Evolutionary conservation across 2,329 filamentous ascomycete species (phyloP).

Genomic region (Epichloe scottii): DNA sequence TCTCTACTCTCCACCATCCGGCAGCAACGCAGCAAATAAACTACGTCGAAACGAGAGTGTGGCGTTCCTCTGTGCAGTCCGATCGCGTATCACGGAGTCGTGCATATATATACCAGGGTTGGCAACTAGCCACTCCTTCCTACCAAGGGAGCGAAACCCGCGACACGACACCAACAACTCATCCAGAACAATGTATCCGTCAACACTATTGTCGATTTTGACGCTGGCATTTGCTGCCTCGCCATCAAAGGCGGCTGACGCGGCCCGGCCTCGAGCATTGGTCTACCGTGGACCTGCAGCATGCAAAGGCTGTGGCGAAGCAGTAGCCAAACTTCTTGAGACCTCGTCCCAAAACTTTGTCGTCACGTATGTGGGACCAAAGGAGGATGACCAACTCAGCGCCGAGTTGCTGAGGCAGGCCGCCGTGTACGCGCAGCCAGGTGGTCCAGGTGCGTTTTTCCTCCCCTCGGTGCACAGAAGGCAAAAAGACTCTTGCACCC

Average conservation of each 20-base stretch:
- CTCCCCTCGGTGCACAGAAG: neutral
- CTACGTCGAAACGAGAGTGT: neutral
- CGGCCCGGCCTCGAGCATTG: constrained; percentile 5
- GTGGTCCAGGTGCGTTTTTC: constrained; percentile 9
- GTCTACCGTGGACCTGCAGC: constrained; percentile 12
- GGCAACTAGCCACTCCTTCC: neutral
- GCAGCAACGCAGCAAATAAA: neutral
- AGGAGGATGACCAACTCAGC: constrained; percentile 8
- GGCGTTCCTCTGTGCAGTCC: neutral
- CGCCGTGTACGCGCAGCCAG: constrained; percentile 10
- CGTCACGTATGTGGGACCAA: constrained; percentile 10
- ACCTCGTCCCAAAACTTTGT: constrained; percentile 10
- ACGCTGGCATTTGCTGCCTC: neutral
- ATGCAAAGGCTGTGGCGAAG: constrained; percentile 10
- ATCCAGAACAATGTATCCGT: neutral
- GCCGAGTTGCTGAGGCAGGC: constrained; percentile 7
- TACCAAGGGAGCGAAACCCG: neutral
- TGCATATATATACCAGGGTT: neutral
- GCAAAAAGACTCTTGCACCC: neutral
- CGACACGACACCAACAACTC: neutral
- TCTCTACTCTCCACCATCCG: neutral
- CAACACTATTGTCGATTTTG: neutral
- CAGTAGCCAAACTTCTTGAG: constrained; percentile 10
- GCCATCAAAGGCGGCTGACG: neutral
- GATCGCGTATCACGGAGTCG: neutral